Percentiles rank a stretch among this genome's conserved stretches.
These are phyloP conservation scores for Aphanomyces euteiches DNA, from an alignment of 352 stramenopile species.

Conservation along the genomic window DNA sequence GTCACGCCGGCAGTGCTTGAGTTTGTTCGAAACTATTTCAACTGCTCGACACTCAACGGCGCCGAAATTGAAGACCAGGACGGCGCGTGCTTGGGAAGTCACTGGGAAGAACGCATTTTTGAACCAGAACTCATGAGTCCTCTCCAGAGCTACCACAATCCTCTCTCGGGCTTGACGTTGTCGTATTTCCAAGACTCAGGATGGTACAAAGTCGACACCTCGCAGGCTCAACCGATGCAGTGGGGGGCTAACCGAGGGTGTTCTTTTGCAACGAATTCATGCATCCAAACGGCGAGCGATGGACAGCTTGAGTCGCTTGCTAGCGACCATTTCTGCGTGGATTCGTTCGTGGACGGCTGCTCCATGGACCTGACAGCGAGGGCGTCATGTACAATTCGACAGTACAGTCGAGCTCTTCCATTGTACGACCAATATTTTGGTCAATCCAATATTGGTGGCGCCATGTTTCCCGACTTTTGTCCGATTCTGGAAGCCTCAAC, in stretches of 20 bases:
- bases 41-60: constrained; percentile 49
- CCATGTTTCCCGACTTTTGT: constrained; percentile 72
- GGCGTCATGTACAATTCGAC: constrained; percentile 54
- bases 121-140: constrained; percentile 80
- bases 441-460: constrained; percentile 47
- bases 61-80: constrained; percentile 79
- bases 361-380: constrained; percentile 65
- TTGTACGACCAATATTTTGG: constrained; percentile 59
- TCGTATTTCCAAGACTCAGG: constrained; percentile 79
- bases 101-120: constrained; percentile 83
- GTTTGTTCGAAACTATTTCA: constrained; percentile 66
- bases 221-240: constrained; percentile 49
- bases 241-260: constrained; percentile 68
- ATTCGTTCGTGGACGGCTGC: constrained; percentile 55
- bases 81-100: constrained; percentile 63
- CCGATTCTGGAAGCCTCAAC: constrained; percentile 68
- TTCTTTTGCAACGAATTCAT: constrained; percentile 59
- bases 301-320: no score
- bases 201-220: constrained; percentile 66
- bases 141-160: constrained; percentile 68
- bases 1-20: constrained; percentile 58
- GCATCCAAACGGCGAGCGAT: constrained; percentile 45
- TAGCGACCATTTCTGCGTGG: constrained; percentile 63
- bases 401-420: constrained; percentile 44
- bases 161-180: constrained; percentile 66